phyloP scores from a whole-genome alignment of 2,329 filamentous ascomycete species.

The Corynespora cassiicola region DNA sequence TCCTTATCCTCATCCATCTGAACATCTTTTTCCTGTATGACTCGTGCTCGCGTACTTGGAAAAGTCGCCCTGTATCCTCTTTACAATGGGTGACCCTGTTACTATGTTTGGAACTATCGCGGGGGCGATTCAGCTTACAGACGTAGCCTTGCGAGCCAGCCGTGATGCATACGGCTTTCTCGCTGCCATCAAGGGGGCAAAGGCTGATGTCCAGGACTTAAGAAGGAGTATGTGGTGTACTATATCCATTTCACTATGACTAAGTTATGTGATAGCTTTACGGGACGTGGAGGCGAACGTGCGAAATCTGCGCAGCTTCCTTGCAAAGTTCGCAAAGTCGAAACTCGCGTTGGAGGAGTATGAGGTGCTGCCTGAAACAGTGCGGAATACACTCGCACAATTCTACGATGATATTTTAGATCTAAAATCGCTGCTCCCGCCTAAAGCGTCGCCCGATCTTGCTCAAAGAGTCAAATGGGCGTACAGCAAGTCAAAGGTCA shows the following conservation, averaged over 20 bases:
- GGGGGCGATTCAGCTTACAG: slow-evolving; percentile 8
- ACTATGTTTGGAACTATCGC: slow-evolving; percentile 6
- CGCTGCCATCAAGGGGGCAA: slow-evolving; percentile 6
- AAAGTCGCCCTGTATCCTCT: too few relatives aligned
- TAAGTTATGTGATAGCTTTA: slow-evolving; percentile 8
- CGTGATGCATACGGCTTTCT: slow-evolving; percentile 10
- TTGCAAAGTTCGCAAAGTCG: slow-evolving; percentile 6
- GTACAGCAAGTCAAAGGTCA: slow-evolving; percentile 4
- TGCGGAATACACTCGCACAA: slow-evolving; percentile 2
- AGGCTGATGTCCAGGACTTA: too few relatives aligned
- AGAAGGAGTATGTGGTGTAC: too few relatives aligned
- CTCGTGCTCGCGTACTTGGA: too few relatives aligned
- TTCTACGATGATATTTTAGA: slow-evolving; percentile 6
- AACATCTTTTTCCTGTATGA: too few relatives aligned
- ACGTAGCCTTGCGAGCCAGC: slow-evolving; percentile 11
- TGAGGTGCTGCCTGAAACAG: slow-evolving; percentile 4
- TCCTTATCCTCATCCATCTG: too few relatives aligned
- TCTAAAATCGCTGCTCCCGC: slow-evolving; percentile 4
- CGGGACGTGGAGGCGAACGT: slow-evolving; percentile 6
- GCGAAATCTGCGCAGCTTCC: slow-evolving; percentile 10
- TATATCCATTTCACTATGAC: too few relatives aligned
- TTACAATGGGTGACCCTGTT: slow-evolving; percentile 6
- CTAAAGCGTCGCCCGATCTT: slow-evolving; percentile 1
- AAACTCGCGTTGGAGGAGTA: slow-evolving; percentile 7
- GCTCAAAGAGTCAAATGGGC: slow-evolving; percentile 8